Evolutionary conservation across 768 basidiomycete species (phyloP), one percentile per base, ranked within the genome.

Genomic region (Pleurotus cornucopiae): DNA sequence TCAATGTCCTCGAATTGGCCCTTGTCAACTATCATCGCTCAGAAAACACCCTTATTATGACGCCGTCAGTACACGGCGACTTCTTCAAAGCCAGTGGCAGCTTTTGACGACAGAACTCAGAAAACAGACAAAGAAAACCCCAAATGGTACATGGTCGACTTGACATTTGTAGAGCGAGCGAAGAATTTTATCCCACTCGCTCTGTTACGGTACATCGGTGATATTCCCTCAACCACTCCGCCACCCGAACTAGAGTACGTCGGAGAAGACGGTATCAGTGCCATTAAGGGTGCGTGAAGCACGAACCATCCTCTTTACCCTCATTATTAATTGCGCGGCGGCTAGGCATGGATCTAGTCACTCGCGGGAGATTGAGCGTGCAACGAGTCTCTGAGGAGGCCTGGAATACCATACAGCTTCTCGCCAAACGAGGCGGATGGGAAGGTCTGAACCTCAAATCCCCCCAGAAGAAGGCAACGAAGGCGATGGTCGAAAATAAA

Each of bases 101-200:
- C 7, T 34, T 34, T 11, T 34, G 30, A 34, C 30, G 23, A 20
- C 6, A 23, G 16, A 13, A 47, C 9, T 16, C 63, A 92, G 91
- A 95, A 95, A 83, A 82, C 92, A 2, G 78, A 91, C 55, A 63
- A 84, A 63, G 76, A 78, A 2, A 76, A 84, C 9, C 94, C 94
- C 1, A 90, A 80, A 66, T 98, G 94, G 94, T 94, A 79, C 74
- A 98, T 98, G 94, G 89, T 94, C 37, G 86, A 93, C 62, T 72
- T 87, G 51, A 80, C 78, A 30, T 94, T 95, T 67, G 62, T 69
- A 13, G 73, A 80, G 5, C 83, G 89, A 20, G 79, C 88, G 4
- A 61, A 68, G 26, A 76, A 94, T 71, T 93, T 93, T 53, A 80
- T 96, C 9, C 86, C 94, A 2, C 76, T 96, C 9, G 74, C 86